Evolutionary conservation across 1,284 basidiomycete species (phyloP), one percentile per base, ranked within the genome.

Genomic region (Inonotus obliquus): DNA sequence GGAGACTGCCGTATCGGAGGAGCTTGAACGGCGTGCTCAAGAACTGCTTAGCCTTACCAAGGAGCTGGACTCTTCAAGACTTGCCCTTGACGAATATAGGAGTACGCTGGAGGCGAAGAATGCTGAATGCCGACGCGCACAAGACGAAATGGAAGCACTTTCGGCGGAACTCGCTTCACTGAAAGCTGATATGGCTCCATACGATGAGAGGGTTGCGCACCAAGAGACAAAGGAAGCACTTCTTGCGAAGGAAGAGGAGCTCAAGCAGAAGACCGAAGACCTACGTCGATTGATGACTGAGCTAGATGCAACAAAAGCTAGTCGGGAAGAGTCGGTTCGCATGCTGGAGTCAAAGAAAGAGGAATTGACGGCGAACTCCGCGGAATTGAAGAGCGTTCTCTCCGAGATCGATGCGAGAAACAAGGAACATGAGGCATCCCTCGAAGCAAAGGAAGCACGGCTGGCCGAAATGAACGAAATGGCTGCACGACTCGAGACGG

Each of bases 361-460:
- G 5, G 37, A 59, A 37, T 52, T 59, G 11, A 45, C 47, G 29
- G 4, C 23, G 17, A 57, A 39, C 19, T 37, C 47, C 14, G 41
- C 25, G 10, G 60, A 62, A 27, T 13, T 57, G 1, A 11, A 58
- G 4, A 35, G 56, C 4, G 56, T 57, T 54, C 23, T 39, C 14
- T 44, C 48, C 21, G 56, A 62, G 32, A 29, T 56, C 21, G 60
- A 61, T 19, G 51, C 27, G 29, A 49, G 37, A 27, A 32, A 58
- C 1, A 32, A 38, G 21, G 56, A 57, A n/a, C 25, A 23, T 21
- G 37, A 11, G 10, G 14, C 27, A n/a, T 25, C 4, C 3, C 27
- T 56, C 23, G 37, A 23, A 23, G 23, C 41, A 25, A 57, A 38
- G 45, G 47, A 35, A 21, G 49, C n/a, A 19, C 45, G 32, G 23